Percentiles rank a stretch among this genome's conserved stretches.
Evolutionary conservation across 78 protist species (phyloP).

Genomic region (Isochrysis galbana): DNA sequence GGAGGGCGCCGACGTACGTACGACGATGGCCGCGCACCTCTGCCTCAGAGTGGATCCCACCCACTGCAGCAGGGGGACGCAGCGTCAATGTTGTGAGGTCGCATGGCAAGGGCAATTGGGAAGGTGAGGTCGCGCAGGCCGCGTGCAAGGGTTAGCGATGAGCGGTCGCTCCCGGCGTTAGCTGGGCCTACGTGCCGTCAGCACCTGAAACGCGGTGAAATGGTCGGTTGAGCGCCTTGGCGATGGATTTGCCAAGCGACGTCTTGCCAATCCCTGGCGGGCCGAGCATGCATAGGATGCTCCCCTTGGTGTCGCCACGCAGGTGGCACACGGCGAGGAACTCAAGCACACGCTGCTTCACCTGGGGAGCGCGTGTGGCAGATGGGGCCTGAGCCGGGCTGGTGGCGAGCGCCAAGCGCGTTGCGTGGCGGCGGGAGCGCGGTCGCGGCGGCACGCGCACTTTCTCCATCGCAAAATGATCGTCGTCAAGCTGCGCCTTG

Average conservation of each 20-base stretch:
- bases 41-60: not conserved
- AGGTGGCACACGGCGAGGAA: slow-evolving; percentile 83
- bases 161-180: not conserved
- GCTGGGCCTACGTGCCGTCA: not conserved
- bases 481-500: not conserved
- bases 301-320: not conserved
- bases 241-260: slow-evolving; percentile 78
- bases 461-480: not conserved
- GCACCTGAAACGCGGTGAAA: slow-evolving; percentile 32
- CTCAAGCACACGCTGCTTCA: slow-evolving; percentile 87
- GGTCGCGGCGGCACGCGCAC: not conserved
- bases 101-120: too few species aligned
- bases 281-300: slow-evolving; percentile 84
- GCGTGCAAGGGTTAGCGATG: not conserved
- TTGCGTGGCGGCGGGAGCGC: not conserved
- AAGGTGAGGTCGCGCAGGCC: not conserved
- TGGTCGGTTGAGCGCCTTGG: slow-evolving; percentile 43
- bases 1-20: slow-evolving; percentile 92
- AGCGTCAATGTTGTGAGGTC: not conserved
- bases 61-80: too few species aligned
- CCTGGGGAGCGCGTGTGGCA: too few species aligned
- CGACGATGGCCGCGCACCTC: slow-evolving; percentile 52
- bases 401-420: not conserved
- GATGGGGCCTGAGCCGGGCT: not conserved
- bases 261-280: slow-evolving; percentile 84